Evolutionary conservation across 306 rosid genomes (phyloP).

Genomic region (Astragalus glycyphyllos): DNA sequence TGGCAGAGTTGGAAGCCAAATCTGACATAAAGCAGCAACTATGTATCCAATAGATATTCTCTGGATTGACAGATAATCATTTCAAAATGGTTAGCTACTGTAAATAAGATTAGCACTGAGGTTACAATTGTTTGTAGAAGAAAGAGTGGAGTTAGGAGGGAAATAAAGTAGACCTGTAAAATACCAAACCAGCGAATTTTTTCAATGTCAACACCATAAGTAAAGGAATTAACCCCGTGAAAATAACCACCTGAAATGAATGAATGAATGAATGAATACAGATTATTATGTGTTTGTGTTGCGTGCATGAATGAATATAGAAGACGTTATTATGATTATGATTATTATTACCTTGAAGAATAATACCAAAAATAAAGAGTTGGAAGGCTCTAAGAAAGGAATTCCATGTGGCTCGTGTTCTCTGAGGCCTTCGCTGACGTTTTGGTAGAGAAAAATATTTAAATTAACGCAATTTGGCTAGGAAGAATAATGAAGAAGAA

Average conservation of each 20-base stretch:
- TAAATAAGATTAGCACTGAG: no score
- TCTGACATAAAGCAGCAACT: conserved; percentile 80
- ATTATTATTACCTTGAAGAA: conserved; percentile 83
- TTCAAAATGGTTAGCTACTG: background rate
- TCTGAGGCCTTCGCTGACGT: conserved; percentile 62
- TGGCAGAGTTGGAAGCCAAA: conserved; percentile 66
- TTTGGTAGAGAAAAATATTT: background rate
- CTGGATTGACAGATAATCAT: conserved; percentile 52
- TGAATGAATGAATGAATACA: background rate
- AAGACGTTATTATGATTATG: no score
- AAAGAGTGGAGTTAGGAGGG: background rate
- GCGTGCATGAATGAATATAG: background rate
- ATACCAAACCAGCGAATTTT: conserved; percentile 77
- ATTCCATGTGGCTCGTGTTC: conserved; percentile 64
- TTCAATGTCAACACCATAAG: conserved; percentile 82
- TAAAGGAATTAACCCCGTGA: conserved; percentile 77
- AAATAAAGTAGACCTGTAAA: conserved; percentile 64
- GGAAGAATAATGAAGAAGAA: no score
- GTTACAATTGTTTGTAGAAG: no score
- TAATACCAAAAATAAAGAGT: conserved; percentile 70
- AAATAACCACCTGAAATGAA: conserved; percentile 88
- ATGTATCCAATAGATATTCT: conserved; percentile 87
- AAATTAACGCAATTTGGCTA: background rate
- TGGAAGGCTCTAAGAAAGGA: conserved; percentile 60
- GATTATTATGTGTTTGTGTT: background rate